Conservation (phyloP, 1,284 basidiomycete species). For the Boletus albobrunnescens region DNA sequence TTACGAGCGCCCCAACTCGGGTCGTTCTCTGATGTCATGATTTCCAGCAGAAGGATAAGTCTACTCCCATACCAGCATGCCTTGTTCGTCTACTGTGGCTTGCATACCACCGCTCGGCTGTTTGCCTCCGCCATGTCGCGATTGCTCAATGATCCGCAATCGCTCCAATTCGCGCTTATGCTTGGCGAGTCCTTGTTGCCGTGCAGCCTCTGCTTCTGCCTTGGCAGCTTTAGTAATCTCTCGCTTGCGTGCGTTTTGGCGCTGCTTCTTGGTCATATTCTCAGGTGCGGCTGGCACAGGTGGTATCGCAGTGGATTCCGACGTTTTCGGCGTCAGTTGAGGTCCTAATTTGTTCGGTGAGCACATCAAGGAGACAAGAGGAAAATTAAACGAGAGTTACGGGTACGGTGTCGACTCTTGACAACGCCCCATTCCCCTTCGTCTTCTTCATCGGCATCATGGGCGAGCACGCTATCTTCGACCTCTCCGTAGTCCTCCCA, state of each 20-base stretch:
- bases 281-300: slow-evolving; percentile 37
- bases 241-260: slow-evolving; percentile 60
- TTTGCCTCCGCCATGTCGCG: slow-evolving; percentile 30
- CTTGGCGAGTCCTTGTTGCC: slow-evolving; percentile 47
- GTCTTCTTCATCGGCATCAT: slow-evolving; percentile 48
- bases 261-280: slow-evolving; percentile 58
- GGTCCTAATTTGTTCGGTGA: slow-evolving; percentile 10
- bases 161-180: slow-evolving; percentile 62
- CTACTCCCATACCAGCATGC: slow-evolving; percentile 56
- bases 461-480: slow-evolving; percentile 37
- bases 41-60: background rate
- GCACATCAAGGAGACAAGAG: background rate
- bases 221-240: slow-evolving; percentile 58
- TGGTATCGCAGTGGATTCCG: slow-evolving; percentile 17
- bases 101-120: slow-evolving; percentile 52
- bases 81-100: slow-evolving; percentile 46
- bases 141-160: slow-evolving; percentile 50
- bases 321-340: slow-evolving; percentile 9
- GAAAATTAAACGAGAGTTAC: slow-evolving; percentile 34
- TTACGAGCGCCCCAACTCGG: slow-evolving; percentile 8
- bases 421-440: slow-evolving; percentile 71
- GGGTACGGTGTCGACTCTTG: slow-evolving; percentile 46
- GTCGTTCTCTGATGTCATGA: background rate
- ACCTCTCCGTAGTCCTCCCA: slow-evolving; percentile 76
- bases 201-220: slow-evolving; percentile 50